phyloP scores from a whole-genome alignment of 345 rosid species.

The Stellera chamaejasme region DNA sequence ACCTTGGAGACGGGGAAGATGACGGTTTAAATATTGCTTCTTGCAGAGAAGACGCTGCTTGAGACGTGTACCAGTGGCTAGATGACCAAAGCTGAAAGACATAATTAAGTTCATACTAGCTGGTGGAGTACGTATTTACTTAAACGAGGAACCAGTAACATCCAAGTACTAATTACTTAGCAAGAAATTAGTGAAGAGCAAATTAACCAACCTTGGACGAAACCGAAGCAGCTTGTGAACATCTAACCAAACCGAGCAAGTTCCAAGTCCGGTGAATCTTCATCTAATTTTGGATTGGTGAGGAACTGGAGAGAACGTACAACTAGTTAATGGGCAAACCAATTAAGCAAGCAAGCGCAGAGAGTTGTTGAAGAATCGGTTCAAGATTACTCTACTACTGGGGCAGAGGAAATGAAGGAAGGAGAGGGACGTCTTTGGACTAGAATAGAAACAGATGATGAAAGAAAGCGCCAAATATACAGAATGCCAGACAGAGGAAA shows the following conservation, averaged over 20 bases:
- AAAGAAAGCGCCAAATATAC: slow-evolving; percentile 6
- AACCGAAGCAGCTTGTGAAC: slow-evolving; percentile 13
- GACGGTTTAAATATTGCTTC: slow-evolving; percentile 16
- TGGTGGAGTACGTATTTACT: no score
- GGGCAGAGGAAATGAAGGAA: no score
- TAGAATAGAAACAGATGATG: background rate
- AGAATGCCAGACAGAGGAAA: background rate
- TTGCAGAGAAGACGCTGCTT: slow-evolving; percentile 24
- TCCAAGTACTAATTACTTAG: no score
- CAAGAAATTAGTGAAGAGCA: no score
- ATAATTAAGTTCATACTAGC: no score
- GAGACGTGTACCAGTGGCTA: slow-evolving; percentile 18
- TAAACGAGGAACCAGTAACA: no score
- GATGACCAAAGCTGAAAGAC: no score
- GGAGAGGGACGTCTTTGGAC: slow-evolving; percentile 4
- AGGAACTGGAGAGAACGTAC: background rate
- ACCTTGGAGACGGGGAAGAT: slow-evolving; percentile 17
- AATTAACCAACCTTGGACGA: slow-evolving; percentile 18
- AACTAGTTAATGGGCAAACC: no score
- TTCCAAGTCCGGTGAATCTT: slow-evolving; percentile 20
- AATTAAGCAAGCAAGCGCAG: no score
- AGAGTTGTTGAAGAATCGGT: no score
- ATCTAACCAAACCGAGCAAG: slow-evolving; percentile 15
- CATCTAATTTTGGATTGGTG: background rate
- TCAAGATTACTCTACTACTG: no score